phyloP scores from a whole-genome alignment of 345 rosid genomes.

The Cardamine chenopodiifolia region DNA sequence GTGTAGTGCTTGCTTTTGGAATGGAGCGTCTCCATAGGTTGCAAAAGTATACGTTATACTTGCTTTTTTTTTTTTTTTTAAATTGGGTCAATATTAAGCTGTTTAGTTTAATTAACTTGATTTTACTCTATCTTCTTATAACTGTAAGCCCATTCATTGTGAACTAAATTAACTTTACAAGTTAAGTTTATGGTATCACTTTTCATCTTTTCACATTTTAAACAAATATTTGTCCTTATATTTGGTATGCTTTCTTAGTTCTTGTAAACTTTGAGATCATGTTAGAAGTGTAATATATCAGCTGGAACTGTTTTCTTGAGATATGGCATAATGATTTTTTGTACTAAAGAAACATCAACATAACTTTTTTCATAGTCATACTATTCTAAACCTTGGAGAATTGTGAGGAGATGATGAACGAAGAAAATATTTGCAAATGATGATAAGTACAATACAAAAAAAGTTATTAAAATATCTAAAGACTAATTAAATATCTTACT shows the following conservation, averaged over 20 bases:
- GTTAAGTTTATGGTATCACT: constrained; percentile 8
- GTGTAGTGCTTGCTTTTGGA: constrained; percentile 17
- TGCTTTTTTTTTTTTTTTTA: background rate
- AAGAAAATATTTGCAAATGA: background rate
- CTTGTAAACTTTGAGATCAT: background rate
- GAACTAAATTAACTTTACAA: background rate
- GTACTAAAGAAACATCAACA: background rate
- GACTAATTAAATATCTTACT: background rate
- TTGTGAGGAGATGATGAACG: background rate
- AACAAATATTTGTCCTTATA: too few relatives aligned
- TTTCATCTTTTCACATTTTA: background rate
- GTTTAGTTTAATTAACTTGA: background rate
- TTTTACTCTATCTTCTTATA: constrained; percentile 3
- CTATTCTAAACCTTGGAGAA: background rate
- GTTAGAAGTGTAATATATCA: background rate
- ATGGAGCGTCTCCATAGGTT: constrained; percentile 29
- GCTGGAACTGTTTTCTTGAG: background rate
- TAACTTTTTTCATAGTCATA: background rate
- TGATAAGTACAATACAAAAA: background rate
- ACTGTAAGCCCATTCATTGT: background rate
- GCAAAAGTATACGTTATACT: constrained; percentile 31
- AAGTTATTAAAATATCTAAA: background rate
- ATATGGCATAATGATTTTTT: background rate
- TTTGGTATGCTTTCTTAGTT: background rate
- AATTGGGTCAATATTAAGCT: constrained; percentile 3